A percentile compares a stretch with the other conserved stretches of the same genome.
Conservation (phyloP, 208 protist species). For the Leishmania lainsoni region DNA sequence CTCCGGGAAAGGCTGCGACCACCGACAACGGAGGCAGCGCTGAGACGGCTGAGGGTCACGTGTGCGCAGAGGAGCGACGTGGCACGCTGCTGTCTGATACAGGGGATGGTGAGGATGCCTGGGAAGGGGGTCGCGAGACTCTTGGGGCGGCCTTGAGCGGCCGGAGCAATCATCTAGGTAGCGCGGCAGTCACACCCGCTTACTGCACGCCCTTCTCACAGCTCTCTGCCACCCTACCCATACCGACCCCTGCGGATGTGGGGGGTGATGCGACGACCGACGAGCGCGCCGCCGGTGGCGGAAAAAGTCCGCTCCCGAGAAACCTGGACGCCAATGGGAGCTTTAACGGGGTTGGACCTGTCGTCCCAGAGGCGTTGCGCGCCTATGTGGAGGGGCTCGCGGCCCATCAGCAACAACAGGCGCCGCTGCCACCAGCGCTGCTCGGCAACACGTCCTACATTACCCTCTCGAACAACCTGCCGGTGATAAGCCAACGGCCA, state of each 20-base stretch:
- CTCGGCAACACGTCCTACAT: slow-evolving; percentile 32
- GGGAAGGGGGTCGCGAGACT: not conserved
- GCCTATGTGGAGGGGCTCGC: slow-evolving; percentile 26
- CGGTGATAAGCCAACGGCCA: slow-evolving; percentile 21
- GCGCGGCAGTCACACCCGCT: not conserved
- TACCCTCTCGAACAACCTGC: slow-evolving; percentile 6
- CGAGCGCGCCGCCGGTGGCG: slow-evolving; percentile 1
- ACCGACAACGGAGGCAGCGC: not conserved
- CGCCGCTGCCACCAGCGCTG: slow-evolving; percentile 29
- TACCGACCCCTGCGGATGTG: not conserved
- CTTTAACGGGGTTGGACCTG: slow-evolving; percentile 22
- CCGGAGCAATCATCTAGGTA: not conserved
- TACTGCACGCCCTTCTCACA: not conserved
- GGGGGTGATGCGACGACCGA: not conserved
- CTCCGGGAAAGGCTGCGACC: not conserved
- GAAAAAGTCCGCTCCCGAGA: not conserved
- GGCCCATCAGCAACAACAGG: slow-evolving; percentile 30
- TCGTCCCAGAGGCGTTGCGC: slow-evolving; percentile 22
- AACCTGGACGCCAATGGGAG: slow-evolving; percentile 16
- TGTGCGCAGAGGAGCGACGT: not conserved
- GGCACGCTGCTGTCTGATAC: not conserved
- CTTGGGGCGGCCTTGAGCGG: slow-evolving; percentile 1
- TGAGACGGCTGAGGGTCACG: not conserved
- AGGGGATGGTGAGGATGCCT: not conserved
- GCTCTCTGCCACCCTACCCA: not conserved